These are phyloP conservation scores for Rubia yunnanensis DNA, from an alignment of 257 asterid genomes.

Conservation along the genomic window DNA sequence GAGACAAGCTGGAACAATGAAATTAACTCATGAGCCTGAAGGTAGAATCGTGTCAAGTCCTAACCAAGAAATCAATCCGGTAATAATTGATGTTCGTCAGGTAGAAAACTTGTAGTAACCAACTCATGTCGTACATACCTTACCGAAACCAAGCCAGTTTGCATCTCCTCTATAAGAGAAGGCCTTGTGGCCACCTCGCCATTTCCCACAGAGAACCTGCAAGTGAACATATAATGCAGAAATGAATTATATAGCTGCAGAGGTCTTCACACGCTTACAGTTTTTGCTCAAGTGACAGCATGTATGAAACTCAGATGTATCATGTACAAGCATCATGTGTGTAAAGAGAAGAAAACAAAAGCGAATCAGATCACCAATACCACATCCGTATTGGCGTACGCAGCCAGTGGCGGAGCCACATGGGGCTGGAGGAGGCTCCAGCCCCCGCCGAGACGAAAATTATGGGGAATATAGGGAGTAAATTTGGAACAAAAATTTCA, in stretches of 20 bases:
- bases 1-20: neutral
- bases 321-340: neutral
- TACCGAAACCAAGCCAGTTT: slow-evolving; percentile 95
- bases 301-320: neutral
- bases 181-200: slow-evolving; percentile 55
- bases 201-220: slow-evolving; percentile 74
- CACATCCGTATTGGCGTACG: neutral
- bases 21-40: neutral
- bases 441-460: no score
- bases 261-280: neutral
- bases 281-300: neutral
- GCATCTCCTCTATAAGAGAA: slow-evolving; percentile 93
- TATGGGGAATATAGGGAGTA: no score
- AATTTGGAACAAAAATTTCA: no score
- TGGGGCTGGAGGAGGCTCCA: no score
- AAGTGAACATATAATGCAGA: slow-evolving; percentile 10
- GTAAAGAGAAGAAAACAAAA: neutral
- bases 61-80: neutral
- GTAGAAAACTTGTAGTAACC: neutral
- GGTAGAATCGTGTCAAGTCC: neutral
- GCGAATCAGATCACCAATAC: neutral
- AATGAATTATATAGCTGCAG: neutral
- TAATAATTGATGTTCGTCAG: neutral
- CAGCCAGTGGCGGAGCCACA: no score
- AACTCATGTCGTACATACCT: slow-evolving; percentile 31